Conservation (phyloP, 2,329 filamentous ascomycete genomes). For the Scedosporium minutisporum region DNA sequence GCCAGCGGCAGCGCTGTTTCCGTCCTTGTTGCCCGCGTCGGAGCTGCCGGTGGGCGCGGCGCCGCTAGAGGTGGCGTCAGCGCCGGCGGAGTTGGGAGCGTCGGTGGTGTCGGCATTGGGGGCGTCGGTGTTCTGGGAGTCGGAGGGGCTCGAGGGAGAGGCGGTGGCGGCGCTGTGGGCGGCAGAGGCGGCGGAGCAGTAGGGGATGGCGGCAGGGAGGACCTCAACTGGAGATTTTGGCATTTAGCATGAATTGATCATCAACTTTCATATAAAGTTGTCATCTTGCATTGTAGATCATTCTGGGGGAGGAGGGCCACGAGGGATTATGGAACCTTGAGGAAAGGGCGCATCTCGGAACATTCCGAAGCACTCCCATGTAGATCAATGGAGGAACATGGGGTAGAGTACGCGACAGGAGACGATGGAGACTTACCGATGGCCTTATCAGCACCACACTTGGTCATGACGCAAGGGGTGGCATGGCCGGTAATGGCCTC, state of each 20-base stretch:
- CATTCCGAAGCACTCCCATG: neutral
- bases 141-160: slow-evolving; percentile 5
- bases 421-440: slow-evolving; percentile 22
- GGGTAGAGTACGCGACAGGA: neutral
- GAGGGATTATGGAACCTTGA: neutral
- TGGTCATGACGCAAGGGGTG: slow-evolving; percentile 24
- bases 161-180: slow-evolving; percentile 8
- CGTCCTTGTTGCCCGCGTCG: neutral
- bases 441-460: slow-evolving; percentile 26
- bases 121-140: slow-evolving; percentile 6
- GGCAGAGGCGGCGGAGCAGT: slow-evolving; percentile 8
- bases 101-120: slow-evolving; percentile 10
- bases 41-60: slow-evolving; percentile 5
- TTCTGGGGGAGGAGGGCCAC: neutral
- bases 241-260: neutral
- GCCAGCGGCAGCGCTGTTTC: slow-evolving; percentile 10
- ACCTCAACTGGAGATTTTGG: slow-evolving; percentile 22
- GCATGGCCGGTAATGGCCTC: slow-evolving; percentile 19
- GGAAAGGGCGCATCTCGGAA: neutral
- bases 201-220: slow-evolving; percentile 22
- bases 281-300: too few species aligned
- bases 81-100: slow-evolving; percentile 6
- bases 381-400: neutral
- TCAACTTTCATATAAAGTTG: too few species aligned
- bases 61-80: neutral